Evolutionary conservation across 208 protist species (phyloP).

Genomic region (Acanthamoeba royreba): DNA sequence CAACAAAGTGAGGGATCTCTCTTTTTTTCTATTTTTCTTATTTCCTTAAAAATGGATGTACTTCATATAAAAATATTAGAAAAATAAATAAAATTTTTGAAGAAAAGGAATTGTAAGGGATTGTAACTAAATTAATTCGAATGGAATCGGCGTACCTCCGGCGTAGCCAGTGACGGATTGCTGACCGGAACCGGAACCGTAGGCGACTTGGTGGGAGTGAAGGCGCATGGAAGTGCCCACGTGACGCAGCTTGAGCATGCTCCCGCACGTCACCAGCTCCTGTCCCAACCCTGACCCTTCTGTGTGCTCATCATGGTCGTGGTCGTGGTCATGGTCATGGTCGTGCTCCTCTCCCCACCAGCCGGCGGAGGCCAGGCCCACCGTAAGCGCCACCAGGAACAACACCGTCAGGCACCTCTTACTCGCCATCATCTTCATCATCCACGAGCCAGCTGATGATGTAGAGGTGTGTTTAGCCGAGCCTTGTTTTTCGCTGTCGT

Average conservation of each 20-base stretch:
- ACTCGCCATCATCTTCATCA: background rate
- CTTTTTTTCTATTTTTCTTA: background rate
- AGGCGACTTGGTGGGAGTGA: conserved; percentile 72
- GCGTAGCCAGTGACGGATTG: conserved; percentile 76
- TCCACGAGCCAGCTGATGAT: background rate
- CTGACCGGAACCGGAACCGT: conserved; percentile 72
- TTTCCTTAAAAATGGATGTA: background rate
- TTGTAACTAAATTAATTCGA: background rate
- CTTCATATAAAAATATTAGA: background rate
- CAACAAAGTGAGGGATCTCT: background rate
- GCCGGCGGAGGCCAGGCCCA: too few species aligned
- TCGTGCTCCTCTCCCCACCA: conserved; percentile 24
- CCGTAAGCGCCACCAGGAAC: background rate
- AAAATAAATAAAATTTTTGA: background rate
- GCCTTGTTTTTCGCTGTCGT: background rate
- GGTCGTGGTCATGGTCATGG: conserved; percentile 36
- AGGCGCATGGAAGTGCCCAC: conserved; percentile 53
- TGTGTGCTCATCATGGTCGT: background rate
- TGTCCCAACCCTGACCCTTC: background rate
- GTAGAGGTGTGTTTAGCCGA: background rate
- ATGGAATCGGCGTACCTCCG: conserved; percentile 60
- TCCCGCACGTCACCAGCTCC: conserved; percentile 73
- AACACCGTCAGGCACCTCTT: background rate
- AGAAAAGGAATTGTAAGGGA: background rate
- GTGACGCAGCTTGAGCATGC: conserved; percentile 71